Base-by-base conservation (phyloP, 2,329 filamentous ascomycete genomes). In the Sphaceloma murrayae region DNA sequence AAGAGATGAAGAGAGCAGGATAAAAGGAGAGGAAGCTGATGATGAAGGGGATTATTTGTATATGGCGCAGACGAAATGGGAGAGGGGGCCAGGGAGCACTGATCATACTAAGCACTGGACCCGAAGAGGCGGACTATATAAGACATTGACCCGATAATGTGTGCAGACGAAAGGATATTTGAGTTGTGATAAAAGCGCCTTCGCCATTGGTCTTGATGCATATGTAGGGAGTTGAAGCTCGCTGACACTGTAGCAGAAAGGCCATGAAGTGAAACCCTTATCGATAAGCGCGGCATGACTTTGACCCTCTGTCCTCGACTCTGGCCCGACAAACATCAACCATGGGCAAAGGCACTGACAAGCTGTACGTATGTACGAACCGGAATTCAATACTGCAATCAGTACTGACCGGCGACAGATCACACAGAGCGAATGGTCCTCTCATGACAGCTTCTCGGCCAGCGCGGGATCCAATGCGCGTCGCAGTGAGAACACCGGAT, bases 361-460 rank as follows among this genome's bases (percentile, higher is more conserved):
- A 63, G 54, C 52, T 63, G 56, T 63, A 63, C 58, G 60, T 62
- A 57, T 45, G 60, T 61, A 34, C 27, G 30, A 24, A 7, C 31
- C 17, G 5, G 19, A 29, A n/a, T n/a, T n/a, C 19, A 33, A 38
- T 39, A 38, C 49, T 51, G 26, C 17, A 14, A 18, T 24, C 7
- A 13, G 13, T 27, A 22, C 45, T 46, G 13, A 45, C 42, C 22
- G 1, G 10, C 3, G 11, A 14, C 53, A 79, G 74, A 98, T 98
- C 58, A 98, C 91, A 45, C 93, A 98, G 67, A 93, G 85, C 30
- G 91, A 98, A 72, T 98, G 91, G 91, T 81, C 86, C 5, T 94
- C 87, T 4, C 78, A 82, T 36, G 88, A 95, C 63, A 80, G 85
- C 48, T 95, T 85, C 65, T 83, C 84, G 22, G 86, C 87, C 53